phyloP scores from a whole-genome alignment of 2,329 filamentous ascomycete species.

The Sclerotiophoma versabilis region DNA sequence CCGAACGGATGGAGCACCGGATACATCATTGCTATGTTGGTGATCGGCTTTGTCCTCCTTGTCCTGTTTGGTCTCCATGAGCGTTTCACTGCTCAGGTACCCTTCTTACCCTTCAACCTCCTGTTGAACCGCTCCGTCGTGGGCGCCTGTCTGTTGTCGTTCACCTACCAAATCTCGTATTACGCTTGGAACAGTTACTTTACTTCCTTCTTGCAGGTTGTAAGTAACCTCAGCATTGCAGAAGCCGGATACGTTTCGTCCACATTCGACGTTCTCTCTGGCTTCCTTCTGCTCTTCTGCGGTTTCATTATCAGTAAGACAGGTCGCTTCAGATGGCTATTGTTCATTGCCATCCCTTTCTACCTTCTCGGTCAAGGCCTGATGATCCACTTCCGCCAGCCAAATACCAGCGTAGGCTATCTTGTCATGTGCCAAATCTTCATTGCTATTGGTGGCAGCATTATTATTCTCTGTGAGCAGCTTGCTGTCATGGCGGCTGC shows the following conservation, averaged over 20 bases:
- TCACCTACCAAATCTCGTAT: slow-evolving; percentile 59
- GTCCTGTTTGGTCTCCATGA: slow-evolving; percentile 62
- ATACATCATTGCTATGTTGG: slow-evolving; percentile 59
- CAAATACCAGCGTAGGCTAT: slow-evolving; percentile 47
- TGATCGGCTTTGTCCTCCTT: slow-evolving; percentile 57
- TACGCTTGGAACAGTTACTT: slow-evolving; percentile 50
- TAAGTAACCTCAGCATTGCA: slow-evolving; percentile 37
- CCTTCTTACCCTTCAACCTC: slow-evolving; percentile 64
- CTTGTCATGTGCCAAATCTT: slow-evolving; percentile 33
- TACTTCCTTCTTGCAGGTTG: slow-evolving; percentile 48
- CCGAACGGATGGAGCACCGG: slow-evolving; percentile 56
- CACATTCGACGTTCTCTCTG: slow-evolving; percentile 45
- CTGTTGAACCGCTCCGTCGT: slow-evolving; percentile 69
- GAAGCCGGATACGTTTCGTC: slow-evolving; percentile 43
- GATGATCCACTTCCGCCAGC: slow-evolving; percentile 51
- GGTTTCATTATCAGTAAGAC: slow-evolving; percentile 30
- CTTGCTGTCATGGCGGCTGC: slow-evolving; percentile 42
- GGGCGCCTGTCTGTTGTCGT: slow-evolving; percentile 64
- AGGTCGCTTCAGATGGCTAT: slow-evolving; percentile 23
- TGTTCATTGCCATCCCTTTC: slow-evolving; percentile 63
- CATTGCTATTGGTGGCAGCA: slow-evolving; percentile 32
- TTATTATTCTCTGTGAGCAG: slow-evolving; percentile 32
- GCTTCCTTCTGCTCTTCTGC: slow-evolving; percentile 23
- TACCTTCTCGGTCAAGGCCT: slow-evolving; percentile 69
- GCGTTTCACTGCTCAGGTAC: slow-evolving; percentile 54